phyloP scores from a whole-genome alignment of 306 rosid species.

The Psophocarpus tetragonolobus region DNA sequence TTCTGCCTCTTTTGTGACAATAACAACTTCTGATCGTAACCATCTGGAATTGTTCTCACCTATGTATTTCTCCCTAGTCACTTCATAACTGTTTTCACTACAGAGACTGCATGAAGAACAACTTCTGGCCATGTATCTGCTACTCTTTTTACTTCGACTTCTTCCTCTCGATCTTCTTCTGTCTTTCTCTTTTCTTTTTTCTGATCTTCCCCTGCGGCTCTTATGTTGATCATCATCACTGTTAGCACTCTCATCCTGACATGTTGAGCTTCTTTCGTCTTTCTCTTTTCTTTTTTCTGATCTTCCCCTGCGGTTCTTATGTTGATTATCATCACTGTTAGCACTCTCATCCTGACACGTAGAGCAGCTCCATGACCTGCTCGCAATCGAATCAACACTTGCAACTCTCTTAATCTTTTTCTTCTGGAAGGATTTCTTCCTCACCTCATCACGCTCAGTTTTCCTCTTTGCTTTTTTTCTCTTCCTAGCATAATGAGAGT shows the following conservation, averaged over 20 bases:
- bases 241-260: conserved; percentile 46
- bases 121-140: conserved; percentile 63
- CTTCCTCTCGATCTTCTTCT: conserved; percentile 44
- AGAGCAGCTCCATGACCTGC: conserved; percentile 53
- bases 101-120: conserved; percentile 53
- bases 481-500: conserved; percentile 52
- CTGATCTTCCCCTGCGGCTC: conserved; percentile 47
- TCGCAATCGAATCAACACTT: conserved; percentile 46
- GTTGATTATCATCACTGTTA: conserved; percentile 44
- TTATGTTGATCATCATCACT: conserved; percentile 45
- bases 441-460: conserved; percentile 39
- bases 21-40: conserved; percentile 71
- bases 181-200: conserved; percentile 48
- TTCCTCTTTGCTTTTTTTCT: conserved; percentile 59
- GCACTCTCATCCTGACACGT: conserved; percentile 50
- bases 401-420: conserved; percentile 59
- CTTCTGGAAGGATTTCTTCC: conserved; percentile 48
- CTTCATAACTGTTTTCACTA: conserved; percentile 45
- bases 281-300: no score
- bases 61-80: conserved; percentile 40
- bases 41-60: conserved; percentile 47
- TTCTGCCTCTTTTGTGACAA: conserved; percentile 44
- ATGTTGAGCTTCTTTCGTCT: no score
- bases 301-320: conserved; percentile 47
- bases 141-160: conserved; percentile 40